Evolutionary conservation across 306 rosid genomes (phyloP).

Genomic region (Acacia crassicarpa): DNA sequence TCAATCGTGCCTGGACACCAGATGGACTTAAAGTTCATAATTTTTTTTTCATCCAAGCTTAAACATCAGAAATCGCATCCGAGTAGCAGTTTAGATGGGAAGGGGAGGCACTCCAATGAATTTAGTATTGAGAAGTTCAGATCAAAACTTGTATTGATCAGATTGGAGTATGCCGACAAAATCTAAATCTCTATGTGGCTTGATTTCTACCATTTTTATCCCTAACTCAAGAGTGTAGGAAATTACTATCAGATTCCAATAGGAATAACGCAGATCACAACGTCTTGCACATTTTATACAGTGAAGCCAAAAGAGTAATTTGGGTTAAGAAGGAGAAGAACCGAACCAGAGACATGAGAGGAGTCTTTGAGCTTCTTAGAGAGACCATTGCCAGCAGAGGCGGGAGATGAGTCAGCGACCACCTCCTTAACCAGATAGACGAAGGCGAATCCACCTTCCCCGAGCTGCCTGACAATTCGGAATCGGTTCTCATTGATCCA

Average conservation of each 20-base stretch:
- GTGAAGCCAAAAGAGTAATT: background rate
- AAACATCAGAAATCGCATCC: background rate
- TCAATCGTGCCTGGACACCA: background rate
- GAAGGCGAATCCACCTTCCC: conserved; percentile 96
- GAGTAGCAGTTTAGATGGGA: background rate
- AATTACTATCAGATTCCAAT: background rate
- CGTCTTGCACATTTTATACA: background rate
- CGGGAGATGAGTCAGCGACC: conserved; percentile 44
- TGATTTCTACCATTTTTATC: background rate
- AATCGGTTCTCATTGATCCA: conserved; percentile 98
- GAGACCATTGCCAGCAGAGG: conserved; percentile 49
- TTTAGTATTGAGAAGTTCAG: background rate
- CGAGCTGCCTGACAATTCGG: conserved; percentile 90
- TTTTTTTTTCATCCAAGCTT: background rate
- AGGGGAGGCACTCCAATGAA: background rate
- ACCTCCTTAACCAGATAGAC: conserved; percentile 85
- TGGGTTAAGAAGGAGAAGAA: conserved; percentile 4
- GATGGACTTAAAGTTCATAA: background rate
- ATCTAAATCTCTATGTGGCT: background rate
- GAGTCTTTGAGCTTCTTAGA: conserved; percentile 75
- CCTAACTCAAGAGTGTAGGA: background rate
- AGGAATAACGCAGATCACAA: background rate
- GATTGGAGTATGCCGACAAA: conserved; percentile 4
- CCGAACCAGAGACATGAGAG: conserved; percentile 74
- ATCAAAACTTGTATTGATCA: conserved; percentile 18